phyloP scores from a whole-genome alignment of 2,329 filamentous ascomycete species.

The Claviceps pusilla region DNA sequence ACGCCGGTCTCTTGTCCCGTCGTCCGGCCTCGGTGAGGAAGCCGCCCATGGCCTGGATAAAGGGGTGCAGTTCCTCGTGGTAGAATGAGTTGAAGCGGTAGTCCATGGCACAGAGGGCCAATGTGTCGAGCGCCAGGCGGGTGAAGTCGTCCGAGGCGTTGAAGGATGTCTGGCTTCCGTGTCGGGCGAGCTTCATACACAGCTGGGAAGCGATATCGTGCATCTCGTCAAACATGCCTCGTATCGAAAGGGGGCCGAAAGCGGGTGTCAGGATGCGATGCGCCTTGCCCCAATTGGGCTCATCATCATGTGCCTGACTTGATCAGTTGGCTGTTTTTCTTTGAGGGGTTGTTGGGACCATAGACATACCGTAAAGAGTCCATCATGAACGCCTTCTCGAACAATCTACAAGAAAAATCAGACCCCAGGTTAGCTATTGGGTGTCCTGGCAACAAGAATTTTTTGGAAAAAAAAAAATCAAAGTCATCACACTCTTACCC shows the following conservation, averaged over 20 bases:
- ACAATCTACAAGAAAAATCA: conserved; percentile 26
- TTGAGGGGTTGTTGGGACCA: background rate
- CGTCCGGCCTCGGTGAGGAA: conserved; percentile 42
- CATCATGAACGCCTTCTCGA: conserved; percentile 45
- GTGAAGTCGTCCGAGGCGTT: conserved; percentile 53
- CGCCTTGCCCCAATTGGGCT: conserved; percentile 52
- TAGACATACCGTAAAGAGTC: conserved; percentile 45
- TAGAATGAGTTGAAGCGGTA: conserved; percentile 66
- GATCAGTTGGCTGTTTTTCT: conserved; percentile 12
- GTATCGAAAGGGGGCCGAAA: conserved; percentile 54
- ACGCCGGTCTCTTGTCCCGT: conserved; percentile 31
- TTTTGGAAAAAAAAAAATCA: too few relatives aligned
- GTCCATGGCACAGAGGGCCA: conserved; percentile 57
- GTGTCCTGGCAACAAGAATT: too few relatives aligned
- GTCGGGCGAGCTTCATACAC: conserved; percentile 52
- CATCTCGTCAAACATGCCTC: conserved; percentile 55
- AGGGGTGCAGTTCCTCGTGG: conserved; percentile 51
- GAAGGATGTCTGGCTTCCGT: conserved; percentile 43
- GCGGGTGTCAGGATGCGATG: conserved; percentile 51
- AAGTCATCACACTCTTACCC: conserved; percentile 12
- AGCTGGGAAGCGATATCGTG: conserved; percentile 52
- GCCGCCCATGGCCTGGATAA: conserved; percentile 51
- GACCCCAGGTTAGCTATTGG: too few relatives aligned
- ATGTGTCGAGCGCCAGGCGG: conserved; percentile 55
- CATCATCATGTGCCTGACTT: conserved; percentile 25